These are phyloP conservation scores for Epichloe amarillans DNA, from an alignment of 2,329 filamentous ascomycete species.

Conservation along the genomic window DNA sequence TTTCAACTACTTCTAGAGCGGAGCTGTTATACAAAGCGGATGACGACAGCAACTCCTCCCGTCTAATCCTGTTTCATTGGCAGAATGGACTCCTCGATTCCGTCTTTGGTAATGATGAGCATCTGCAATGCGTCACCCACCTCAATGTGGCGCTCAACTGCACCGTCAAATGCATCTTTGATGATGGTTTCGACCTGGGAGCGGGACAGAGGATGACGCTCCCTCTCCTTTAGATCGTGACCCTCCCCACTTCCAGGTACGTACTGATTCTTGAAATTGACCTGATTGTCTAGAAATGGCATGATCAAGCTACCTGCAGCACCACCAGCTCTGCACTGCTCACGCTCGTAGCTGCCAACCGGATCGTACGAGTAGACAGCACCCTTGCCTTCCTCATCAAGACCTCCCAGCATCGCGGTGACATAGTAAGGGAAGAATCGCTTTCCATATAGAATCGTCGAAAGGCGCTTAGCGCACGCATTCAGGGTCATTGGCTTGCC, in stretches of 20 bases:
- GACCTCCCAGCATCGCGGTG: constrained; percentile 79
- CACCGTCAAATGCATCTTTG: constrained; percentile 94
- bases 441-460: constrained; percentile 92
- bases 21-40: constrained; percentile 3
- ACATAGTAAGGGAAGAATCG: constrained; percentile 99
- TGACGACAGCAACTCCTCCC: background rate
- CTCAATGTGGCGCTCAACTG: constrained; percentile 97
- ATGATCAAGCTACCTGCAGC: constrained; percentile 92
- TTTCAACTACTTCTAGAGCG: constrained; percentile 3
- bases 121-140: constrained; percentile 94
- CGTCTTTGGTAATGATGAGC: constrained; percentile 78
- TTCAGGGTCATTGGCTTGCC: constrained; percentile 91
- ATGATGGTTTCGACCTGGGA: constrained; percentile 74
- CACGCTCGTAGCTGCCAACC: constrained; percentile 92
- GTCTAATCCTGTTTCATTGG: constrained; percentile 80
- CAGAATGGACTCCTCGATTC: constrained; percentile 73
- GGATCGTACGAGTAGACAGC: constrained; percentile 97
- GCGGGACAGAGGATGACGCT: constrained; percentile 55
- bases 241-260: constrained; percentile 74
- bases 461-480: constrained; percentile 87
- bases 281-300: constrained; percentile 98
- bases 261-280: constrained; percentile 99
- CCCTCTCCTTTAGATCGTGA: constrained; percentile 62
- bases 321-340: constrained; percentile 88
- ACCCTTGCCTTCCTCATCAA: constrained; percentile 89